A percentile compares a stretch with the other conserved stretches of the same genome.
phyloP scores from a whole-genome alignment of 2,329 filamentous ascomycete genomes.

The Fusarium solani-melongenae region DNA sequence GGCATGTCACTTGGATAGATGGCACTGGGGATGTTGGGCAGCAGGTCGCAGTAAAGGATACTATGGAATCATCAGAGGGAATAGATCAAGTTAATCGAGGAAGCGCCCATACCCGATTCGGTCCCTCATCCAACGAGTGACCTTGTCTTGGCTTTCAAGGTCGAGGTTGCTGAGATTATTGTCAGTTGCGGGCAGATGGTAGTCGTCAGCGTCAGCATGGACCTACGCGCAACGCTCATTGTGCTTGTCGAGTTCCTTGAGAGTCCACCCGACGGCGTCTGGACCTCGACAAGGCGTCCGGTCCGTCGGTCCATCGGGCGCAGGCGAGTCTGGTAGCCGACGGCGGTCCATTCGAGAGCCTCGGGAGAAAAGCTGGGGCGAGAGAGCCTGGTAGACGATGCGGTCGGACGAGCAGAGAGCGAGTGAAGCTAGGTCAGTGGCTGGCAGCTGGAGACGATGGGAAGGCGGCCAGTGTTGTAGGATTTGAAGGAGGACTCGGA shows the following conservation, averaged over 20 bases:
- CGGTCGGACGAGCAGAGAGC: neutral
- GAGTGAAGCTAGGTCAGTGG: neutral
- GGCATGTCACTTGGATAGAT: constrained; percentile 22
- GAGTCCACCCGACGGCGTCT: constrained; percentile 13
- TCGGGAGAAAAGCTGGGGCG: neutral
- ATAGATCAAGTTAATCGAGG: neutral
- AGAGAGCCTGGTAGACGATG: neutral
- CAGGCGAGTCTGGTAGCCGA: neutral
- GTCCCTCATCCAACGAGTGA: constrained; percentile 32
- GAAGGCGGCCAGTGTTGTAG: neutral
- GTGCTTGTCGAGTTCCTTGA: neutral
- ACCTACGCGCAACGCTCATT: constrained; percentile 8
- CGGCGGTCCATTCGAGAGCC: constrained; percentile 1
- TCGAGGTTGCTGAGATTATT: constrained; percentile 9
- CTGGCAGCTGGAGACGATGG: neutral
- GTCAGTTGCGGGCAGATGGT: neutral
- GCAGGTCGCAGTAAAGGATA: constrained; percentile 28
- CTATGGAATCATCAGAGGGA: constrained; percentile 13
- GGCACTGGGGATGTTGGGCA: constrained; percentile 27
- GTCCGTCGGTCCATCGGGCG: constrained; percentile 8
- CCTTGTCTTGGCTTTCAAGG: constrained; percentile 21
- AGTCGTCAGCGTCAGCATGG: neutral
- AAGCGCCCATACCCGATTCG: constrained; percentile 16
- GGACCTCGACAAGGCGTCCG: constrained; percentile 2
- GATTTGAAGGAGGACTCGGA: neutral